A percentile compares a stretch with the other conserved stretches of the same genome.
Evolutionary conservation across 2,329 filamentous ascomycete genomes (phyloP).

Genomic region (Tolypocladium paradoxum): DNA sequence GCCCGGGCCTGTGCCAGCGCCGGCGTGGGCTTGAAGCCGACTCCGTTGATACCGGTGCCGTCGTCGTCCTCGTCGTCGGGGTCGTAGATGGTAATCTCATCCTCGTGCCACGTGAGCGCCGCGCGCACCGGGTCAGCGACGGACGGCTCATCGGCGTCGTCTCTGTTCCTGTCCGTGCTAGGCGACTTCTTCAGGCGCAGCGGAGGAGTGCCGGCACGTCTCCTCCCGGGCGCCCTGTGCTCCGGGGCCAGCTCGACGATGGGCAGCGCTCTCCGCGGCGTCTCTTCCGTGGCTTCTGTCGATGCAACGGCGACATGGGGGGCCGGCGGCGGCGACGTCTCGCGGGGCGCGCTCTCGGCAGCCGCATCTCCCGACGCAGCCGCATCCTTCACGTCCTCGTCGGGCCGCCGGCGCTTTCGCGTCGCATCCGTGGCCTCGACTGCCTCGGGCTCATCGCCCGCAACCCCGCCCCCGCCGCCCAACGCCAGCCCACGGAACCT

Average conservation of each 20-base stretch:
- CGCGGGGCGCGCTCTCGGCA: conserved; percentile 1
- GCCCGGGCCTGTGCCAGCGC: conserved; percentile 47
- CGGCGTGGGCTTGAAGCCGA: conserved; percentile 55
- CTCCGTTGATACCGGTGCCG: conserved; percentile 55
- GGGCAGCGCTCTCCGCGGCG: conserved; percentile 11
- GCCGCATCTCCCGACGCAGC: background rate
- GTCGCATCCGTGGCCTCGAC: conserved; percentile 16
- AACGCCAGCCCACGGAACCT: conserved; percentile 41
- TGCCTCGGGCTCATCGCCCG: conserved; percentile 16
- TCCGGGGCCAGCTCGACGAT: conserved; percentile 28
- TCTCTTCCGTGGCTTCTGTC: background rate
- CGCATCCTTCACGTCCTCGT: conserved; percentile 10
- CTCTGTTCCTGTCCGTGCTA: conserved; percentile 7
- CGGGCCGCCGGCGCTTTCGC: conserved; percentile 5
- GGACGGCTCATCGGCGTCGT: conserved; percentile 21
- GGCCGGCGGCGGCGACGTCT: background rate
- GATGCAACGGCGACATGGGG: background rate
- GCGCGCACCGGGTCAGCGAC: conserved; percentile 45
- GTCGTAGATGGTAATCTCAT: conserved; percentile 58
- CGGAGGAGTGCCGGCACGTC: conserved; percentile 28
- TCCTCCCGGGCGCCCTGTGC: conserved; percentile 24
- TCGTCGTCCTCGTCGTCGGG: conserved; percentile 56
- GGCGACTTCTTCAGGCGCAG: conserved; percentile 16
- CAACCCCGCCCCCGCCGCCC: conserved; percentile 33
- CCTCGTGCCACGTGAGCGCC: conserved; percentile 55